Conservation (phyloP, 164 flowering plant genomes). For the Nymphaea colorata region DNA sequence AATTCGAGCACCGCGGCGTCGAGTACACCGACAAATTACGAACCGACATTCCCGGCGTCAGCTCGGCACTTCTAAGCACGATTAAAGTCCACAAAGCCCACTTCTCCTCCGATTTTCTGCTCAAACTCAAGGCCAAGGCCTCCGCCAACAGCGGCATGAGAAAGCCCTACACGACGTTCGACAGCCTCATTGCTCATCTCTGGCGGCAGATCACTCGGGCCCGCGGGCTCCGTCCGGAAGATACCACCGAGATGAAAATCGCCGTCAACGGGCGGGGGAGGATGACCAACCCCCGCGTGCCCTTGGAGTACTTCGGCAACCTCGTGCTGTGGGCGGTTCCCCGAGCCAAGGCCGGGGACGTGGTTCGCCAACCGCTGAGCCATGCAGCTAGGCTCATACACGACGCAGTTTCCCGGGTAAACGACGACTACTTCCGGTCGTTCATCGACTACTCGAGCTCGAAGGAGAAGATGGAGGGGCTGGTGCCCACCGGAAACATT, state of each 20-base stretch:
- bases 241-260: slow-evolving; percentile 1
- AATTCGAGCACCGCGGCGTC: slow-evolving; percentile 3
- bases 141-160: not conserved
- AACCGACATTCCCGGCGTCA: no score
- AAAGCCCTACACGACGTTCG: slow-evolving; percentile 6
- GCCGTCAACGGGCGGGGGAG: slow-evolving; percentile 10
- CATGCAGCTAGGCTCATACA: slow-evolving; percentile 20
- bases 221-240: slow-evolving; percentile 2
- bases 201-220: slow-evolving; percentile 9
- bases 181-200: slow-evolving; percentile 6
- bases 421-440: slow-evolving; percentile 21
- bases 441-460: slow-evolving; percentile 18
- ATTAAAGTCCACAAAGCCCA: slow-evolving; percentile 1
- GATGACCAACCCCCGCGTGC: slow-evolving; percentile 2
- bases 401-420: slow-evolving; percentile 15
- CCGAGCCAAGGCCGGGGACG: slow-evolving; percentile 16
- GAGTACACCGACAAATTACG: slow-evolving; percentile 1
- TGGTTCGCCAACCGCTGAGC: slow-evolving; percentile 10
- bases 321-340: slow-evolving; percentile 23
- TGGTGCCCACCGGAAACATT: slow-evolving; percentile 17
- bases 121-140: slow-evolving; percentile 4
- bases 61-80: not conserved
- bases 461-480: slow-evolving; percentile 13
- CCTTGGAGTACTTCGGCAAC: slow-evolving; percentile 6
- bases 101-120: slow-evolving; percentile 1